These are phyloP conservation scores for Suillus subalutaceus DNA, from an alignment of 768 basidiomycete genomes.

Conservation along the genomic window DNA sequence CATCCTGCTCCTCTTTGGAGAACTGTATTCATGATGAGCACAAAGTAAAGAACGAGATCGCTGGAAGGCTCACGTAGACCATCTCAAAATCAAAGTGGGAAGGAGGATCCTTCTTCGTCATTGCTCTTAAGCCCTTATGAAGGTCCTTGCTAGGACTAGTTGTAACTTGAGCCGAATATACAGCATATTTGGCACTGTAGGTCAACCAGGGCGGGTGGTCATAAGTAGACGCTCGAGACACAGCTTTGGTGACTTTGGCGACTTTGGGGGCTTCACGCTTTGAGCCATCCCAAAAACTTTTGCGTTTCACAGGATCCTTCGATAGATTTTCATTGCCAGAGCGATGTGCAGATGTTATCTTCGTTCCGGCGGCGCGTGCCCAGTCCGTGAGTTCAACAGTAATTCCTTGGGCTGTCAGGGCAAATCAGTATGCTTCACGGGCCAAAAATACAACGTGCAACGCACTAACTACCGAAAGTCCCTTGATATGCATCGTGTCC, in stretches of 20 bases:
- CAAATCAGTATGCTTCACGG: neutral
- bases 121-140: constrained; percentile 69
- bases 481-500: neutral
- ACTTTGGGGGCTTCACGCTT: neutral
- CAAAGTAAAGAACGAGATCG: neutral
- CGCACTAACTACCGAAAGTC: constrained; percentile 1
- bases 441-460: neutral
- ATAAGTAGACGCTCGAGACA: neutral
- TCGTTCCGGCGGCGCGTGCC: constrained; percentile 67
- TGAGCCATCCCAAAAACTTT: constrained; percentile 8
- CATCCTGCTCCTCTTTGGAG: constrained; percentile 73
- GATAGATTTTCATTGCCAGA: constrained; percentile 10
- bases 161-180: constrained; percentile 40
- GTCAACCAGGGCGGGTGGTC: neutral
- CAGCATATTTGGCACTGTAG: constrained; percentile 10
- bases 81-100: constrained; percentile 70
- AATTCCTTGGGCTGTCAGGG: constrained; percentile 63
- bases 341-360: constrained; percentile 44
- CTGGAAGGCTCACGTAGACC: constrained; percentile 65
- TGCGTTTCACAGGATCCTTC: constrained; percentile 10
- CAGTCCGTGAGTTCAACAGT: constrained; percentile 74
- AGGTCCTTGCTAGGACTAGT: constrained; percentile 63
- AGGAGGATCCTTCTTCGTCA: constrained; percentile 92
- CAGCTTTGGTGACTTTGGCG: neutral
- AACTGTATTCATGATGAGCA: constrained; percentile 46